Base-by-base conservation (phyloP, 2,329 filamentous ascomycete species). In the Fusarium udum region DNA sequence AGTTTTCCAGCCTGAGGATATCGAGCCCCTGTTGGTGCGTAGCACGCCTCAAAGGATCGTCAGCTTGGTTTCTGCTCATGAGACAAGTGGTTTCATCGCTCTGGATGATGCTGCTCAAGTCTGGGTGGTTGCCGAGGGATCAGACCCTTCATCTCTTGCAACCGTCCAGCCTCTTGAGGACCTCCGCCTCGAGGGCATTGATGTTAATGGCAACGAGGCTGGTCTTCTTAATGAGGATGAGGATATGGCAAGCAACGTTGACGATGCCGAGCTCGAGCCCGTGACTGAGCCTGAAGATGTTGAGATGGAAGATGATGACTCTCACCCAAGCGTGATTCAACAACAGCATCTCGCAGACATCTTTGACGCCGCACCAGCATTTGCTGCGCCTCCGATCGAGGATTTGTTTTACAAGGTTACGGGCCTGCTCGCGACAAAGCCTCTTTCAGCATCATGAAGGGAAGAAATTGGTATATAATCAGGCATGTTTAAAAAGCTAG, bases 71-170 rank as follows among this genome's bases (percentile, higher is more conserved):
- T 87, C 93, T 7, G 87, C 89, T 26, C 85, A 87, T 18, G 87
- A 86, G 26, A 89, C 90, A 4, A 90, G 89, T 51, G 94, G 94
- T 9, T 97, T 94, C 80, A 84, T 96, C 43, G 84, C 92, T 15
- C 82, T 97, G 11, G 94, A 97, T 79, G 87, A 92, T n/a, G 86
- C 89, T 1, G 93, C 94, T 20, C 92, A 93, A 77, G 85, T 97
- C 43, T 91, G 90, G 83, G 88, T 88, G 34, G 79, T 91, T 40
- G 85, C 86, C 42, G 89, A 92, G 78, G 88, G 88, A 75, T 88
- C 88, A 37, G 86, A 89, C 64, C 85, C 88, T 36, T 84, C 85
- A 6, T 83, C 86, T 5, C 81, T 88, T 4, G 82, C 85, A 7
- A 83, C 89, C 31, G 87, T 87, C 9, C 87, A 88, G 75, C 87